Percentiles rank a stretch among this genome's conserved stretches.
These are phyloP conservation scores for Phytophthora capsici DNA, from an alignment of 352 stramenopile species.

Conservation along the genomic window DNA sequence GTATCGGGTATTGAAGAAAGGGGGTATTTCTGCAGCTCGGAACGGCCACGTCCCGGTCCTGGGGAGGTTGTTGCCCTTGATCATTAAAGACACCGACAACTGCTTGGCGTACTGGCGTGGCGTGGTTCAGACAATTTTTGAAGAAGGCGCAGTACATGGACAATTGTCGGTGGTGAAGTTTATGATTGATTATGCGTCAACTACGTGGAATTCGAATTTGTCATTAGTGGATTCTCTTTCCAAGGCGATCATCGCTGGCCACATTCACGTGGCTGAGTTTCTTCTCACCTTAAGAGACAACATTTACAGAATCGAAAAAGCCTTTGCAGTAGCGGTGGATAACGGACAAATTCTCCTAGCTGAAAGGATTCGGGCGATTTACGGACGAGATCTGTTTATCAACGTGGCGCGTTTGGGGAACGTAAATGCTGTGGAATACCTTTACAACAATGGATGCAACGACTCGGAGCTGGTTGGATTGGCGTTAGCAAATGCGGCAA, in stretches of 20 bases:
- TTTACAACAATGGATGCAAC: background rate
- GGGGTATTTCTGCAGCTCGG: background rate
- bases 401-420: background rate
- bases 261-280: background rate
- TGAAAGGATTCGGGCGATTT: background rate
- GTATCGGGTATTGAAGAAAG: background rate
- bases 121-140: background rate
- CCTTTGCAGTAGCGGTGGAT: background rate
- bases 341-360: background rate
- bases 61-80: background rate
- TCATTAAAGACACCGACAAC: background rate
- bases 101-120: background rate
- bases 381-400: background rate
- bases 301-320: background rate
- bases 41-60: slow-evolving; percentile 3
- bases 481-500: no score
- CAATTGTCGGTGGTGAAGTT: slow-evolving; percentile 3
- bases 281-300: background rate
- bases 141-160: background rate
- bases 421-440: background rate
- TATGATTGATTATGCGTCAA: background rate
- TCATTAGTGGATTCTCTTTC: background rate
- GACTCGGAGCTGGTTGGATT: no score
- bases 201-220: background rate
- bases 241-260: background rate